Base-by-base conservation (phyloP, 2,329 filamentous ascomycete genomes). In the Neonectria punicea region DNA sequence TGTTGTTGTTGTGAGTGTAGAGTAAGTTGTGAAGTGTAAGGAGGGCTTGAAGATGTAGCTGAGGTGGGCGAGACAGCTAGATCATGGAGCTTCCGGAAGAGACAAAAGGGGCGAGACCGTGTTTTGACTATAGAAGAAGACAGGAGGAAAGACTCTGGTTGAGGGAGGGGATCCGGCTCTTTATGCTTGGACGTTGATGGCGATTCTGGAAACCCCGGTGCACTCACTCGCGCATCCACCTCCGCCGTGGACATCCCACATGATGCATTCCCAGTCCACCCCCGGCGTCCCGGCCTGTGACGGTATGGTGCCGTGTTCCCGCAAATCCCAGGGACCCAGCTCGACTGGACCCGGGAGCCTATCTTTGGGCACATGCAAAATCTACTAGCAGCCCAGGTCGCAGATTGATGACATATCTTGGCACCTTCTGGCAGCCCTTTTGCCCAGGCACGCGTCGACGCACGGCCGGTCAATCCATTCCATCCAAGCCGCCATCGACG, bases 81-180 rank as follows among this genome's bases (percentile, higher is more conserved):
- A 70, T 70, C 60, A 44, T 58, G 56, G 53, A 63, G 39, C n/a
- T 43, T 43, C 39, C 7, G 39, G 51, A 63, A 51, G 57, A 39
- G 36, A 47, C 44, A 25, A 25, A 46, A 70, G 49, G 68, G 39
- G 39, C 55, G 67, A 67, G 54, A 61, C 46, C 30, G 62, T 70
- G 66, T 53, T 71, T 71, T 73, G 67, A 58, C 60, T 67, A 61
- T 54, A 63, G 47, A 55, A 41, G 57, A 59, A 43, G 53, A 49
- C 57, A 60, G 55, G 44, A 30, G 39, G 47, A 55, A 51, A 6
- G 34, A 32, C 11, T 43, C 47, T 47, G 46, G 43, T 66, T 25
- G 65, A 69, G 62, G 67, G 76, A 73, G 73, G 72, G 67, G 64
- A 46, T 53, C 67, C 58, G 67, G 62, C 73, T 74, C 71, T 74